Evolutionary conservation across 192 early-diverging fungal genomes (phyloP).

Genomic region (Coemansia asiatica): DNA sequence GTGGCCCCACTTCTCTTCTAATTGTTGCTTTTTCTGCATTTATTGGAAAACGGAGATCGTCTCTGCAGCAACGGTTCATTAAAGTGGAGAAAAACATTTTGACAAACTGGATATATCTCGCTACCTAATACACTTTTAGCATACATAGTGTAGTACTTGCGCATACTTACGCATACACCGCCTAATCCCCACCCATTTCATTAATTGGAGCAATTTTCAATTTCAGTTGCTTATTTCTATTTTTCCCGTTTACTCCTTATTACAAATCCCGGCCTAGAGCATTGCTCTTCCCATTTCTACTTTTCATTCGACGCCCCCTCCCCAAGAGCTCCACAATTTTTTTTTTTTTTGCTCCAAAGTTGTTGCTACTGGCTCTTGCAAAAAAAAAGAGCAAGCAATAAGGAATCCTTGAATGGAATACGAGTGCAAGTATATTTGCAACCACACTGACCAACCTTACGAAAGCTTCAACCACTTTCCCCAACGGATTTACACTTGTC

Average conservation of each 20-base stretch:
- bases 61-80: not conserved
- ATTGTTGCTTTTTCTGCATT: not conserved
- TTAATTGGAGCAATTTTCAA: not conserved
- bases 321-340: not conserved
- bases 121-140: not conserved
- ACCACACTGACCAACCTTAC: not conserved
- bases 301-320: not conserved
- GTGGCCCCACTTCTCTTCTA: not conserved
- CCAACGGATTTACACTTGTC: not conserved
- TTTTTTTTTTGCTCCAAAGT: not conserved
- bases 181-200: not conserved
- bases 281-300: not conserved
- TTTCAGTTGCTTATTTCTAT: not conserved
- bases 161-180: not conserved
- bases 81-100: not conserved
- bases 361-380: not conserved
- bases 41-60: not conserved
- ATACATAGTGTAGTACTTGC: not conserved
- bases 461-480: not conserved
- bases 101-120: not conserved
- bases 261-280: too few relatives aligned
- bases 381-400: not conserved
- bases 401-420: conserved; percentile 4
- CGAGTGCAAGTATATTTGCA: conserved; percentile 1
- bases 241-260: not conserved